Base-by-base conservation (phyloP, 768 basidiomycete species). In the Obba rivulosa region DNA sequence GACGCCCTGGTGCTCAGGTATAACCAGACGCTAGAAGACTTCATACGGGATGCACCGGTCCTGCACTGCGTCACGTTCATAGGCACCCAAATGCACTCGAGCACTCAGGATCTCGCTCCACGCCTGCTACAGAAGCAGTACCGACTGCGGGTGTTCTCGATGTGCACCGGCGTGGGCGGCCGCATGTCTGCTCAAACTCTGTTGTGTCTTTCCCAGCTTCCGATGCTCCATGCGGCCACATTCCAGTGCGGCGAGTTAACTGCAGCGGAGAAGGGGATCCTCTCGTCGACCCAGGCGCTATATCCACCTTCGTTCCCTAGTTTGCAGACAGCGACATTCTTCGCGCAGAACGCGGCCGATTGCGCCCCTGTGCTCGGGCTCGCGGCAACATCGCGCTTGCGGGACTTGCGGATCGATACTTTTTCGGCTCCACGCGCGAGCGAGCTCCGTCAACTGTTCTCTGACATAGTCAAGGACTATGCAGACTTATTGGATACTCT, bases 251-350 rank as follows among this genome's bases (percentile, higher is more conserved):
- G 41, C 39, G 23, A 34, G 4, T 34, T 31, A 4, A 24, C 9
- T 13, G 45, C 23, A 2, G 42, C 43, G 22, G 23, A 43, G 14
- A 36, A 14, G 13, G 44, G 45, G 5, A 38, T 2, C 40, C 38
- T 11, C 18, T 16, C 22, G n/a, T 13, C 21, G 8, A 5, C 21
- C 34, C 3, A 31, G 3, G 20, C 25, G 4, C 25, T 21, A 3
- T 39, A 48, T 0, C n/a, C n/a, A n/a, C 21, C 23, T 24, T 41
- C 49, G 34, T 55, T 55, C 37, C 44, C 50, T 2, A 23, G 47
- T 13, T 37, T 55, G 5, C 42, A 22, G 13, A 10, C 36, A 10
- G 31, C 51, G 8, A 17, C 22, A 7, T 40, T 55, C 16, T 23
- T 42, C 38, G 18, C 39, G 21, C 24, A 45, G 4, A 45, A 41